A percentile compares a stretch with the other conserved stretches of the same genome.
Evolutionary conservation across 2,329 filamentous ascomycete species (phyloP).

Genomic region (Pseudocercospora pini-densiflorae): DNA sequence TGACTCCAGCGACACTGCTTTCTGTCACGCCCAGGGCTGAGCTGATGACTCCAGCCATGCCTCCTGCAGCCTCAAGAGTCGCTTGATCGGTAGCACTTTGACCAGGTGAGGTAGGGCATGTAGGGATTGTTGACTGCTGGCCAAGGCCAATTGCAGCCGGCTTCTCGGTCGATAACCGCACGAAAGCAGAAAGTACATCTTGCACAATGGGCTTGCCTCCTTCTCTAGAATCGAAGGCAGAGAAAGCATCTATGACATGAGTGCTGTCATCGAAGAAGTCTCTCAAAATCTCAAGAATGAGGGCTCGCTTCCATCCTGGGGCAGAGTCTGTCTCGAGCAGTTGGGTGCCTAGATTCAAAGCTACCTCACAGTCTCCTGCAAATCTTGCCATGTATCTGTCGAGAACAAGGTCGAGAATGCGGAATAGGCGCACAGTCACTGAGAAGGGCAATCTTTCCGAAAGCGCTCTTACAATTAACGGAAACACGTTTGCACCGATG

Average conservation of each 20-base stretch:
- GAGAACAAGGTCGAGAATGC: conserved; percentile 82
- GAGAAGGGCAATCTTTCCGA: conserved; percentile 80
- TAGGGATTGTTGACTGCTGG: conserved; percentile 83
- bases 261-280: conserved; percentile 81
- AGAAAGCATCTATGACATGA: conserved; percentile 78
- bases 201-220: conserved; percentile 77
- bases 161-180: conserved; percentile 90
- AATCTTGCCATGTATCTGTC: conserved; percentile 77
- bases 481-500: conserved; percentile 77
- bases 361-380: conserved; percentile 79
- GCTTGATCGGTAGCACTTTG: conserved; percentile 74
- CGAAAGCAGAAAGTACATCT: conserved; percentile 83
- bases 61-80: conserved; percentile 80
- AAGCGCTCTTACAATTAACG: conserved; percentile 76
- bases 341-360: conserved; percentile 79
- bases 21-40: conserved; percentile 70
- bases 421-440: conserved; percentile 77
- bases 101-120: conserved; percentile 60
- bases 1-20: conserved; percentile 74
- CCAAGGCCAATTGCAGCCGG: conserved; percentile 86
- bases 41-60: conserved; percentile 84
- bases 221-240: conserved; percentile 74
- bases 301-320: conserved; percentile 79
- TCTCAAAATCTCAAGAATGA: conserved; percentile 90
- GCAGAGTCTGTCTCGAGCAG: conserved; percentile 83